Evolutionary conservation across 345 rosid species (phyloP), one percentile per base, ranked within the genome.

Genomic region (Cardamine occulta): DNA sequence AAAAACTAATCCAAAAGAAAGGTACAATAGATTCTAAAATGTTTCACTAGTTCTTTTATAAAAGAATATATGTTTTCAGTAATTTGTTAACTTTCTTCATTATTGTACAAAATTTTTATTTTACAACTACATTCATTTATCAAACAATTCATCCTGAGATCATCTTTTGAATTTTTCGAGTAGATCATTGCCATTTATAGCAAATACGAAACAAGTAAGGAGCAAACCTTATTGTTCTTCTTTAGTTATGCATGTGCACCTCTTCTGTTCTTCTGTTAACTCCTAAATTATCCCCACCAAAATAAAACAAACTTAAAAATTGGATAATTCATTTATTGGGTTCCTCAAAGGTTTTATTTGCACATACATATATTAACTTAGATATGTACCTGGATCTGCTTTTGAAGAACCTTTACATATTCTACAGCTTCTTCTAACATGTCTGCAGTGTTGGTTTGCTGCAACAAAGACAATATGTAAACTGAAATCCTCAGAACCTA

Each of bases 381-480:
- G 44, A 66, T 55, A 31, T 13, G 15, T 53, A 91, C 97, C 97
- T 89, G 84, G 75, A 91, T 88, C 77, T 91, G 89, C 72, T 37
- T 89, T 75, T 86, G 91, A 76, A 91, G 89, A 80, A 74, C 72
- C 75, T 91, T 91, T 18, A 91, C 91, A 10, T 87, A 91, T 70
- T 85, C 93, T 28, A 89, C 87, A 2, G 97, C 97, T 79, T 89
- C 93, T 35, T 87, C 93, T 69, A 91, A 72, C 94, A 91, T 91
- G 76, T 91, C 94, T 8, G 97, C 91, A 8, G 97, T 91, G 80
- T 91, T 91, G 23, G 92, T 86, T 87, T 91, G 97, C 97, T 91
- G 89, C 77, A 82, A 56, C 58, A 74, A 82, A 68, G 68, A 6
- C 49, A 77, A 23, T 39, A 44, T 29, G 19, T 34, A 42, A 69